phyloP scores from a whole-genome alignment of 441 rosid species.

The Hypseocharis bilobata region DNA sequence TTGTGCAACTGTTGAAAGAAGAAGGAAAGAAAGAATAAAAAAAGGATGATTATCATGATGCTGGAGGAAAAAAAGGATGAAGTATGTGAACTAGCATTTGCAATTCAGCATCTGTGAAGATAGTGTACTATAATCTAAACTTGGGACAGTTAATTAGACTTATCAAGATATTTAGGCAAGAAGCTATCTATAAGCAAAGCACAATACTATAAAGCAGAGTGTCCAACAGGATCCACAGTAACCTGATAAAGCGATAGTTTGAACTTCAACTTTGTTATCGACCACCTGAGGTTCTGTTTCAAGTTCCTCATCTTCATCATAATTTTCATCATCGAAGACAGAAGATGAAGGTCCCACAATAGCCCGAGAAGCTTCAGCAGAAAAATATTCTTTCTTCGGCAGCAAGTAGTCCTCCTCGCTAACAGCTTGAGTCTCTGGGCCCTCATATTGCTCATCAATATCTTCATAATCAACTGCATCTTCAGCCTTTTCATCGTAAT shows the following conservation, averaged over 20 bases:
- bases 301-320: conserved; percentile 80
- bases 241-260: conserved; percentile 37
- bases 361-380: conserved; percentile 43
- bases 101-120: background rate
- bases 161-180: background rate
- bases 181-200: background rate
- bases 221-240: conserved; percentile 4
- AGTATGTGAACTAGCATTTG: background rate
- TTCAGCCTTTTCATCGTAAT: conserved; percentile 83
- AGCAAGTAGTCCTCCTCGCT: conserved; percentile 77
- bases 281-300: conserved; percentile 40
- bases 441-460: conserved; percentile 90
- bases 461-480: conserved; percentile 94
- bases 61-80: background rate
- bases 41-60: background rate
- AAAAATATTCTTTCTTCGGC: conserved; percentile 60
- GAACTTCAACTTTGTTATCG: conserved; percentile 37
- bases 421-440: conserved; percentile 72
- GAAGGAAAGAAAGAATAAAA: too few species aligned
- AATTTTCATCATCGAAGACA: conserved; percentile 81
- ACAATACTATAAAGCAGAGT: background rate
- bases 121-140: background rate
- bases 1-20: too few species aligned
- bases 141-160: background rate
- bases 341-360: conserved; percentile 39